These are phyloP conservation scores for Arachnopeziza araneosa DNA, from an alignment of 2,329 filamentous ascomycete genomes.

Conservation along the genomic window DNA sequence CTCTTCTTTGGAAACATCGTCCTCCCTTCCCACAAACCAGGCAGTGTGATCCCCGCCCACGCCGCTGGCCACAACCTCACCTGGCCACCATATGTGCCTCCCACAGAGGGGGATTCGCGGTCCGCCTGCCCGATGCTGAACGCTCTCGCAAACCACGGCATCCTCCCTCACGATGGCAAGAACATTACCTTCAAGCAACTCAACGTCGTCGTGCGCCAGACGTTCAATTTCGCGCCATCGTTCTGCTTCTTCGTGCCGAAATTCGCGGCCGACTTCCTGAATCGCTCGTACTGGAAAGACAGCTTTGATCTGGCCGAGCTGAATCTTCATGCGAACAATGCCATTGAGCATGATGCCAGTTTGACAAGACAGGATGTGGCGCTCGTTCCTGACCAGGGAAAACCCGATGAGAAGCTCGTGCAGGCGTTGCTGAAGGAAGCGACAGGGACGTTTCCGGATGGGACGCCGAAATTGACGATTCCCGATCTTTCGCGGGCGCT, in stretches of 20 bases:
- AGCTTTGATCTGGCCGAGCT: conserved; percentile 14
- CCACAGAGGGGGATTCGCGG: conserved; percentile 31
- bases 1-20: conserved; percentile 35
- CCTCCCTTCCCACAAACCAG: conserved; percentile 32
- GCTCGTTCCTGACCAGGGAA: conserved; percentile 32
- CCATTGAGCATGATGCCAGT: conserved; percentile 16
- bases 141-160: conserved; percentile 37
- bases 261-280: conserved; percentile 19
- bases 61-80: conserved; percentile 31
- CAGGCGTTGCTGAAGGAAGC: conserved; percentile 32
- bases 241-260: conserved; percentile 20
- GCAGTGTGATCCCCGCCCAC: conserved; percentile 32
- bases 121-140: conserved; percentile 38
- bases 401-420: conserved; percentile 34
- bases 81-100: conserved; percentile 35
- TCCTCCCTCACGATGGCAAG: conserved; percentile 35
- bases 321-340: conserved; percentile 10
- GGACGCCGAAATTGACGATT: conserved; percentile 31
- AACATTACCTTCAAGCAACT: conserved; percentile 28
- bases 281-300: conserved; percentile 17
- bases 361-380: conserved; percentile 32
- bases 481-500: conserved; percentile 31
- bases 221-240: conserved; percentile 15
- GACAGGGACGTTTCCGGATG: conserved; percentile 31
- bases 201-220: conserved; percentile 10